Percentiles rank a stretch among this genome's conserved stretches.
These are phyloP conservation scores for Porphyrellus cyaneotinctus DNA, from an alignment of 768 basidiomycete genomes.

Conservation along the genomic window DNA sequence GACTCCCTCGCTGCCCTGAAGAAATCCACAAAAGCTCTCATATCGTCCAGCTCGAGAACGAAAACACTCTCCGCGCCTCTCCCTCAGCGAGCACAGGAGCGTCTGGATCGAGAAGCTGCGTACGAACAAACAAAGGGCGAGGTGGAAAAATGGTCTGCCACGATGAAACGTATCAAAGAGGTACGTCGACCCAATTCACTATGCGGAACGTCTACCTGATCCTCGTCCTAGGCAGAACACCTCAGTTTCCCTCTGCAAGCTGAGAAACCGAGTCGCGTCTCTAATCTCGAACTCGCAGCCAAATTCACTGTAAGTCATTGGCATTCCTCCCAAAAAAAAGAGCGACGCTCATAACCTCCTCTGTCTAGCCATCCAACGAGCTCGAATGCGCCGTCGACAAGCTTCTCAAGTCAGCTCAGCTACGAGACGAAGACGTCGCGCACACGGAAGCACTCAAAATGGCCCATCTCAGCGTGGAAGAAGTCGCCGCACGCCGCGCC, in stretches of 20 bases:
- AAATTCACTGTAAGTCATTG: constrained; percentile 69
- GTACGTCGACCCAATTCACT: constrained; percentile 35
- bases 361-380: constrained; percentile 72
- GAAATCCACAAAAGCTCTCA: constrained; percentile 63
- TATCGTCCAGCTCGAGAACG: constrained; percentile 49
- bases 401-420: constrained; percentile 74
- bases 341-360: neutral
- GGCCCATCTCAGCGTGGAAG: constrained; percentile 80
- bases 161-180: constrained; percentile 90
- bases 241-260: constrained; percentile 83
- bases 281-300: constrained; percentile 71
- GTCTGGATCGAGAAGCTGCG: constrained; percentile 88
- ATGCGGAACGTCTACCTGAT: neutral
- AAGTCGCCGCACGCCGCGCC: constrained; percentile 73
- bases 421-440: constrained; percentile 77
- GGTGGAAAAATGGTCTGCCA: constrained; percentile 88
- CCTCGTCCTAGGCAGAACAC: constrained; percentile 66
- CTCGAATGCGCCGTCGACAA: constrained; percentile 82
- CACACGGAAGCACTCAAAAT: constrained; percentile 80
- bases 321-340: neutral
- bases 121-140: constrained; percentile 92
- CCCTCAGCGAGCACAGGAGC: constrained; percentile 82
- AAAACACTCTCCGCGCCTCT: constrained; percentile 77
- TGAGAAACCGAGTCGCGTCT: constrained; percentile 48
- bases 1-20: constrained; percentile 60